Conservation (phyloP, 129 eudicot species). For the Chrysanthemum makinoi region DNA sequence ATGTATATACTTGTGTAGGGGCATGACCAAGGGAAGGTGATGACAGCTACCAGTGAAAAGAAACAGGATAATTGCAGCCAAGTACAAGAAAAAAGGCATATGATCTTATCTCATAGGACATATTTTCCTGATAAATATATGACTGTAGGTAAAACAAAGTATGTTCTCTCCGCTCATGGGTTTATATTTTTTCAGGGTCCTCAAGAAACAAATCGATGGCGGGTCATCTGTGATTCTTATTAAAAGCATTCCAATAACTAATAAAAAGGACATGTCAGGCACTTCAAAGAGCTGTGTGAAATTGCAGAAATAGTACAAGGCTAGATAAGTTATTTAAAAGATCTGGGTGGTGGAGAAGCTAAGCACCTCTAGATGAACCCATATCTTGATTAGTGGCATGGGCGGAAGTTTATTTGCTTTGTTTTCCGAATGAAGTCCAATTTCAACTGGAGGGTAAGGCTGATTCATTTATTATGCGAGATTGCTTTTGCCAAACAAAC, state of each 20-base stretch:
- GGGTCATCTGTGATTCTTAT: constrained; percentile 52
- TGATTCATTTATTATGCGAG: constrained; percentile 2
- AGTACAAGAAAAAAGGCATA: constrained; percentile 52
- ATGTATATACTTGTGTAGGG: constrained; percentile 28
- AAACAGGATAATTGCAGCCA: constrained; percentile 29
- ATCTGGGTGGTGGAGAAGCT: background rate
- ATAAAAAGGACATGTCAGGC: constrained; percentile 38
- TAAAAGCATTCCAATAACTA: constrained; percentile 51
- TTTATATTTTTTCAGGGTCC: constrained; percentile 33
- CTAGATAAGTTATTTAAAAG: background rate
- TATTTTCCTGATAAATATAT: background rate
- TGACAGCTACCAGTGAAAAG: constrained; percentile 26
- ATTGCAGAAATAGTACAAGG: constrained; percentile 28
- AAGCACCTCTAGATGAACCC: background rate
- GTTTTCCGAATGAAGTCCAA: background rate
- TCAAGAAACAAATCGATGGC: constrained; percentile 44
- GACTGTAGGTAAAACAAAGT: background rate
- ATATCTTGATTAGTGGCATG: background rate
- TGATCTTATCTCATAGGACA: background rate
- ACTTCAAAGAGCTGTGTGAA: constrained; percentile 31
- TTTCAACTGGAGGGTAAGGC: background rate
- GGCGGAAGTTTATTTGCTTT: constrained; percentile 5
- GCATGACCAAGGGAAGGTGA: constrained; percentile 30
- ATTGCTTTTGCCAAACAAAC: constrained; percentile 2
- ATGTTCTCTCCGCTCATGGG: background rate